Percentiles rank a stretch among this genome's conserved stretches.
Evolutionary conservation across 257 asterid species (phyloP).

Genomic region (Fraxinus cuspidata): DNA sequence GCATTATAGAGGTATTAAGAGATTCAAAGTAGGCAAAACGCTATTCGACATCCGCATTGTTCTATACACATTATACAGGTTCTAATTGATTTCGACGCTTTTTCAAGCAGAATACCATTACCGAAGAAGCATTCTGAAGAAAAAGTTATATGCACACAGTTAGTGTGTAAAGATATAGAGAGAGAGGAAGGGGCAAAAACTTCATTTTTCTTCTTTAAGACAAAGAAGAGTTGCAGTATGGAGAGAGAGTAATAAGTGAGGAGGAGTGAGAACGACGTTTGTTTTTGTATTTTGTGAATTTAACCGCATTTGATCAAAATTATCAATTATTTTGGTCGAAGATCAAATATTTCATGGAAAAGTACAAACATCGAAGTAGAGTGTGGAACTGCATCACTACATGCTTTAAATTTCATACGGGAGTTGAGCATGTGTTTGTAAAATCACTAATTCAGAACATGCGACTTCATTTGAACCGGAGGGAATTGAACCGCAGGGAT

Average conservation of each 20-base stretch:
- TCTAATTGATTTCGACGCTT: conserved; percentile 38
- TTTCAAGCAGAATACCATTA: conserved; percentile 42
- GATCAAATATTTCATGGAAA: background rate
- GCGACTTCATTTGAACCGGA: too few relatives aligned
- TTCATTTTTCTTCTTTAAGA: too few relatives aligned
- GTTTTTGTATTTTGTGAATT: background rate
- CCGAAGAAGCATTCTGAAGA: conserved; percentile 35
- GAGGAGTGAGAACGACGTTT: background rate
- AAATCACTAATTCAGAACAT: too few relatives aligned
- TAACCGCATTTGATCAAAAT: too few relatives aligned
- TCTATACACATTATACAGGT: background rate
- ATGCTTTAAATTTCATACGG: too few relatives aligned
- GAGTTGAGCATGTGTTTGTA: too few relatives aligned
- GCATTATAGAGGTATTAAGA: background rate
- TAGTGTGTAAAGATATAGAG: conserved; percentile 25
- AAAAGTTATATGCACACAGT: conserved; percentile 24
- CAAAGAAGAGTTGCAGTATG: too few relatives aligned
- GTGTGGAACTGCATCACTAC: too few relatives aligned
- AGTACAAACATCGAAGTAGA: background rate
- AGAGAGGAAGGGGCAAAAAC: conserved; percentile 25
- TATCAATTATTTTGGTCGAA: background rate
- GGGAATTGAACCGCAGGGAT: too few relatives aligned
- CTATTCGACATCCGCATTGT: background rate
- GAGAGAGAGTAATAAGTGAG: too few relatives aligned
- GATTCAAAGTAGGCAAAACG: background rate